Percentiles rank a stretch among this genome's conserved stretches.
Evolutionary conservation across 352 stramenopile species (phyloP).

Genomic region (Pythium brachiatum): DNA sequence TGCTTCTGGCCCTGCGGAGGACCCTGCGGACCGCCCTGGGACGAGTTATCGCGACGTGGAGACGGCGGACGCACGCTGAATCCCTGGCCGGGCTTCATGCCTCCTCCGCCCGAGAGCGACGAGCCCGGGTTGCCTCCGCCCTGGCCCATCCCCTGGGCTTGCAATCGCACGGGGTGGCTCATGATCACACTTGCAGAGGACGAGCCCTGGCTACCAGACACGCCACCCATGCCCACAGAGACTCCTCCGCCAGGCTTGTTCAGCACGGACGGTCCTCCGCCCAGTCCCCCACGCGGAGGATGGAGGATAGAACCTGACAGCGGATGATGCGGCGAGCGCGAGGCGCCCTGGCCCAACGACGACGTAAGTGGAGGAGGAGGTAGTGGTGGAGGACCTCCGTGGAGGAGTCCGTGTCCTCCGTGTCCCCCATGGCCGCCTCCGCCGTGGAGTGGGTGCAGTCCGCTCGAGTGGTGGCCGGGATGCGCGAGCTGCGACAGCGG

Average conservation of each 20-base stretch:
- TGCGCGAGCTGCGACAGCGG: constrained; percentile 63
- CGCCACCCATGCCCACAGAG: constrained; percentile 20
- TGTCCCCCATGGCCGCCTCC: constrained; percentile 30
- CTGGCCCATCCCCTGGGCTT: constrained; percentile 45
- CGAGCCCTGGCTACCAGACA: constrained; percentile 20
- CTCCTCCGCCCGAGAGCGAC: constrained; percentile 26
- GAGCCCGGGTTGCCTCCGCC: constrained; percentile 28
- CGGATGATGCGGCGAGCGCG: constrained; percentile 63
- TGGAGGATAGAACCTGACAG: constrained; percentile 70
- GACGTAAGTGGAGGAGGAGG: constrained; percentile 60
- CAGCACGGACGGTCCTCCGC: constrained; percentile 47
- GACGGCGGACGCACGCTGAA: constrained; percentile 40
- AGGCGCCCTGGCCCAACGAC: constrained; percentile 46
- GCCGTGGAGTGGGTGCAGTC: constrained; percentile 69
- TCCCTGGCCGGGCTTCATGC: constrained; percentile 33
- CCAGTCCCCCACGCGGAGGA: constrained; percentile 46
- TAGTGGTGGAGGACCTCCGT: constrained; percentile 53
- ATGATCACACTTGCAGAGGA: constrained; percentile 38
- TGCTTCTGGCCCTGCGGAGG: constrained; percentile 12
- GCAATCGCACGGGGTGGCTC: constrained; percentile 61
- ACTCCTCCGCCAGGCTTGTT: constrained; percentile 39
- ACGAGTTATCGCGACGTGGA: constrained; percentile 34
- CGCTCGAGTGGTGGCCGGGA: constrained; percentile 35
- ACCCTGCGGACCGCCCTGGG: constrained; percentile 3
- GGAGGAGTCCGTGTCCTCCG: constrained; percentile 41